These are phyloP conservation scores for Metroxylon sagu DNA, from an alignment of 176 grass and related monocot species.

Conservation along the genomic window DNA sequence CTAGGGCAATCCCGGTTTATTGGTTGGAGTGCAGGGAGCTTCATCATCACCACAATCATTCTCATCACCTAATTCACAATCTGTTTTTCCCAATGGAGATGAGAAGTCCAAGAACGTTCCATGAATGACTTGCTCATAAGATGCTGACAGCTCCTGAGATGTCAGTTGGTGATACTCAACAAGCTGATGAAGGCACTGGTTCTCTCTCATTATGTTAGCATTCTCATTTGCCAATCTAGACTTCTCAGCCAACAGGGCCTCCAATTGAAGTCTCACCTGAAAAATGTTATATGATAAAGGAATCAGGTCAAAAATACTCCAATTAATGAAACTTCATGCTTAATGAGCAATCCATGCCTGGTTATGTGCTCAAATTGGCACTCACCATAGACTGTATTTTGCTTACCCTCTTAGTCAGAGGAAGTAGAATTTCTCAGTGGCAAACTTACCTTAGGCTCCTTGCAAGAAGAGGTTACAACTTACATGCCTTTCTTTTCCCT, in stretches of 20 bases:
- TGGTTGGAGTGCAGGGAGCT: constrained; percentile 19
- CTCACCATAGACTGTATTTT: too few relatives aligned
- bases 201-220: constrained; percentile 61
- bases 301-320: neutral
- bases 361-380: too few relatives aligned
- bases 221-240: constrained; percentile 83
- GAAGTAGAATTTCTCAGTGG: too few relatives aligned
- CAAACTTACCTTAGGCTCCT: too few relatives aligned
- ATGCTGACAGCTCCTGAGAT: constrained; percentile 51
- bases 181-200: constrained; percentile 74
- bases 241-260: constrained; percentile 77
- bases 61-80: constrained; percentile 22
- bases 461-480: too few relatives aligned
- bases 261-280: constrained; percentile 78
- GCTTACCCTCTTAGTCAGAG: too few relatives aligned
- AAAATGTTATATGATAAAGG: neutral
- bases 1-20: constrained; percentile 8
- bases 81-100: constrained; percentile 36
- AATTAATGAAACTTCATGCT: too few relatives aligned
- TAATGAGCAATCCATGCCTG: too few relatives aligned
- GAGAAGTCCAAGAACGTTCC: constrained; percentile 64
- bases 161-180: constrained; percentile 96
- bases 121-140: constrained; percentile 65
- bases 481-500: too few relatives aligned
- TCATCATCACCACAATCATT: neutral